Base-by-base conservation (phyloP, 306 rosid species). In the Cyamopsis tetragonoloba region DNA sequence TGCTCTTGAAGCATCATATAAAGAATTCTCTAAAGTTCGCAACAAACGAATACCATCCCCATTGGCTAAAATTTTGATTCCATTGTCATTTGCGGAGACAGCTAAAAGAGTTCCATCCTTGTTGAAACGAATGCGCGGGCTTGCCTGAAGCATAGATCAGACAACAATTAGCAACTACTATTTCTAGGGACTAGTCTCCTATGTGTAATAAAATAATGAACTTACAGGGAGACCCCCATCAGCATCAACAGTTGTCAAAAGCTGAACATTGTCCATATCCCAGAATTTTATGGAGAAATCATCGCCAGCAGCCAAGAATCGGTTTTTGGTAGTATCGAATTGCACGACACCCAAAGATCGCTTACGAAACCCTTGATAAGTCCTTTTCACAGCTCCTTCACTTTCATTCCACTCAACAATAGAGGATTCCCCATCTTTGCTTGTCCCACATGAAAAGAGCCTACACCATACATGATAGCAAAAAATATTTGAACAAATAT, bases 391-490 rank as follows among this genome's bases (percentile, higher is more conserved):
- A 19, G 91, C 96, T 49, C 97, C 97, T 83, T 90, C 99, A 72
- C 91, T 86, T 78, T 90, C 97, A 77, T 93, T 93, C 97, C 97
- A 93, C 78, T 93, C 97, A 77, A 88, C 99, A 78, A 93, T 88
- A 61, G 82, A 84, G n/a, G 99, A 93, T 28, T 88, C 95, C 34
- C 99, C 99, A 0, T 88, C 99, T 79, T 88, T 88, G 79, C 90
- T 88, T 31, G 99, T 93, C 55, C 99, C 99, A 31, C 99, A 93
- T 47, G 99, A 93, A 78, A 93, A 93, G 48, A 93, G 97, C 85
- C 99, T 90, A 66, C 44, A 80, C 67, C 4, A 59, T 23, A 73
- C 66, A 46, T 14, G 56, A 13, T 46, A 11, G 60, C 37, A 14
- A 62, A 67, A 19, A 71, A 50, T 30, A 26, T 61, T 24, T 65